phyloP scores from a whole-genome alignment of 805 yeast species.

The Debaryomyces castellii region DNA sequence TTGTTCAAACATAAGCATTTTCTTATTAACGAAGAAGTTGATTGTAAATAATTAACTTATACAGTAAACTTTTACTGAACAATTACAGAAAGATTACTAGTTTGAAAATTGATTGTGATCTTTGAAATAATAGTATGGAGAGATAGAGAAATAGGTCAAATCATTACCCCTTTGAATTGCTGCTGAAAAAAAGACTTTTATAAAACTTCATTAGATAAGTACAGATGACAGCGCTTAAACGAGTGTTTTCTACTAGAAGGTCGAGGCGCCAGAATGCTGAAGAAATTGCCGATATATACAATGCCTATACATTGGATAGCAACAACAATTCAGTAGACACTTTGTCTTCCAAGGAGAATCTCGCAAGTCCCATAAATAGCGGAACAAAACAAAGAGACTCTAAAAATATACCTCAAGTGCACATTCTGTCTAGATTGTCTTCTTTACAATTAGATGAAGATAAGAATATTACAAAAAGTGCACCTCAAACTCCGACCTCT shows the following conservation, averaged over 20 bases:
- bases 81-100: not conserved
- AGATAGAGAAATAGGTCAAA: not conserved
- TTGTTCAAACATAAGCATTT: not conserved
- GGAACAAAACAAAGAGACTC: not conserved
- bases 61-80: not conserved
- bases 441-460: slow-evolving; percentile 16
- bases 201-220: not conserved
- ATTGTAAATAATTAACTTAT: not conserved
- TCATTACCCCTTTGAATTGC: not conserved
- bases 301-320: slow-evolving; percentile 12
- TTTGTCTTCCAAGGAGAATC: slow-evolving; percentile 23
- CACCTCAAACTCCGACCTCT: slow-evolving; percentile 32
- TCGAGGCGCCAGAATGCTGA: slow-evolving; percentile 1
- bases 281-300: slow-evolving; percentile 2
- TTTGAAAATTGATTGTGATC: not conserved
- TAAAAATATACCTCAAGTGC: slow-evolving; percentile 13
- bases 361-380: slow-evolving; percentile 7
- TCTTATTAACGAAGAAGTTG: not conserved
- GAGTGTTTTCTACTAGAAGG: not conserved
- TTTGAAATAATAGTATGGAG: not conserved
- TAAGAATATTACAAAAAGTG: slow-evolving; percentile 17
- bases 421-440: slow-evolving; percentile 24
- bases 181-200: not conserved
- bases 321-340: slow-evolving; percentile 22
- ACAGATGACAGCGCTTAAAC: not conserved